Evolutionary conservation across 1,284 basidiomycete species (phyloP), one percentile per base, ranked within the genome.

Genomic region (Ceraceosorus guamensis): DNA sequence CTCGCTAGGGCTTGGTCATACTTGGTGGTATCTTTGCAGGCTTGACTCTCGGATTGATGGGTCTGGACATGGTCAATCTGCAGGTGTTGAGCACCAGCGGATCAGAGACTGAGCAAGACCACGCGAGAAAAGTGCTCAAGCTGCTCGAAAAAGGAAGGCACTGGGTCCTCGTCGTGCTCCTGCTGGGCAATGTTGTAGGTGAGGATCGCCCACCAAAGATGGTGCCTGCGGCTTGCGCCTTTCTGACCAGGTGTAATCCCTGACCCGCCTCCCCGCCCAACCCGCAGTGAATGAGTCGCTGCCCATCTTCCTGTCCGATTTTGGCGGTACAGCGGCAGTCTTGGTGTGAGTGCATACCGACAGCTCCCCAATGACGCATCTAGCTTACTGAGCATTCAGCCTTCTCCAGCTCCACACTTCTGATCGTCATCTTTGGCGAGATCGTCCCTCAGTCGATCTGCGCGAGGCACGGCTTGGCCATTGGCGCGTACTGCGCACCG

Each of bases 11-110:
- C 37, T n/a, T 41, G 8, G 37, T 41, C 8, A 8, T 41, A n/a
- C 37, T 41, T n/a, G 37, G 37, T n/a, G 37, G 37, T n/a, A n/a
- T 41, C 37, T 41, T 41, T 41, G 37, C 37, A 8, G 37, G 37
- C 37, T n/a, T 41, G 37, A 41, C 91, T 0, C 83, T 96, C 18
- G 91, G 89, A 5, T 80, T 95, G 34, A 95, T 95, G 91, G 91
- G 92, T 1, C 83, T 95, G 16, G 92, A 97, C 70, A 87, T 91
- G 67, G 82, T 96, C 46, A 91, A 95, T 71, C 81, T 96, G 16
- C 85, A 89, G 32, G 91, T 95, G 0, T 80, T 93, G 30, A 81
- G 87, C 0, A 82, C 85, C 0, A 88, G 88, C 1, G 91, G 89
- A 0, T 86, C 85, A 18, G 83, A 91, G 68, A 66, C 70, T 35